phyloP scores from a whole-genome alignment of 352 stramenopile genomes.

The Halophytophthora batemanensis region DNA sequence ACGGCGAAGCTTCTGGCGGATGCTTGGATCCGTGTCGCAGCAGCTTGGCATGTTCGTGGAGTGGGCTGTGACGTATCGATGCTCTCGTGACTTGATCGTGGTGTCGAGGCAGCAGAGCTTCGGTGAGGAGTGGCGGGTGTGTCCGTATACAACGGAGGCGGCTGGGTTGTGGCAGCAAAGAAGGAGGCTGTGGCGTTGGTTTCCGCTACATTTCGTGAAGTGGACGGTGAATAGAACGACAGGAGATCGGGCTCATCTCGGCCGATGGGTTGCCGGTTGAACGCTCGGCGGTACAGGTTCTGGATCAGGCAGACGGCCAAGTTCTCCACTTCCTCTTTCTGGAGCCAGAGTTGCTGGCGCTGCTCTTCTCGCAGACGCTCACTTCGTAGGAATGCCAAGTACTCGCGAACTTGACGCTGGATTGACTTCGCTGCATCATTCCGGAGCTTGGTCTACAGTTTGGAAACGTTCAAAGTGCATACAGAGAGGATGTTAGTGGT shows the following conservation, averaged over 20 bases:
- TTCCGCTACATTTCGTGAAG: slow-evolving; percentile 11
- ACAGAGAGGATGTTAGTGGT: background rate
- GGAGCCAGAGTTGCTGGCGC: slow-evolving; percentile 12
- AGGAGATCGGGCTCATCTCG: background rate
- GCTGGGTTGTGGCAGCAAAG: no score
- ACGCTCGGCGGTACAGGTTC: slow-evolving; percentile 23
- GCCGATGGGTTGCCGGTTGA: background rate
- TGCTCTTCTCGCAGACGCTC: slow-evolving; percentile 10
- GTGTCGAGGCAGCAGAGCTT: background rate
- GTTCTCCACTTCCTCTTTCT: slow-evolving; percentile 39
- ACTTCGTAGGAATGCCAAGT: slow-evolving; percentile 7
- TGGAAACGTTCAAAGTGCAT: background rate
- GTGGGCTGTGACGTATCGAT: background rate
- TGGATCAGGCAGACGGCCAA: slow-evolving; percentile 44
- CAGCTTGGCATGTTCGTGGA: slow-evolving; percentile 6
- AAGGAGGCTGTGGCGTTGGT: no score
- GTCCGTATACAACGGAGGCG: no score
- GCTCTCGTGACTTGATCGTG: background rate
- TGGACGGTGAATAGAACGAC: slow-evolving; percentile 1
- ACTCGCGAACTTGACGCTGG: slow-evolving; percentile 22
- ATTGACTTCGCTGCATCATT: slow-evolving; percentile 19
- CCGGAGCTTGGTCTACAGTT: slow-evolving; percentile 14
- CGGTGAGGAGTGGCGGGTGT: no score
- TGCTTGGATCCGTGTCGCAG: slow-evolving; percentile 40
- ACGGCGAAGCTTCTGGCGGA: slow-evolving; percentile 22